Evolutionary conservation across 257 asterid genomes (phyloP).

Genomic region (Catharanthus roseus): DNA sequence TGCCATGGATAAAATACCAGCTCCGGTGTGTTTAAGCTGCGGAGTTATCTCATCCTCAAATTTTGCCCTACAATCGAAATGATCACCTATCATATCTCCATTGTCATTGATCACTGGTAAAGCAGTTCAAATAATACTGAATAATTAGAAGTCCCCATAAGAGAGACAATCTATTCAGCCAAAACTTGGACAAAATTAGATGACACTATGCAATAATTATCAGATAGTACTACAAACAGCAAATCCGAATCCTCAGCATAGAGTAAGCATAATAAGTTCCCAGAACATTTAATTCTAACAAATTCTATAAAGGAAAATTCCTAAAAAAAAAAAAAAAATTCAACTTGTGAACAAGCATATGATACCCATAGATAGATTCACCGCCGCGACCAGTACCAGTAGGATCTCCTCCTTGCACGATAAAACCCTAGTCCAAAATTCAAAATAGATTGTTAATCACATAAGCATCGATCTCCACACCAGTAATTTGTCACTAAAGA

Average conservation of each 20-base stretch:
- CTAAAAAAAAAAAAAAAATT: too few species aligned
- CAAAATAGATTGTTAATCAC: not conserved
- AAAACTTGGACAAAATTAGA: not conserved
- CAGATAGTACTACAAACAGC: not conserved
- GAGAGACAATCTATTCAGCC: not conserved
- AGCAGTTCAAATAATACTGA: not conserved
- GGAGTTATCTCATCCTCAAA: conserved; percentile 84
- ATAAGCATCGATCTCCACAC: not conserved
- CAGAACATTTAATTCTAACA: not conserved
- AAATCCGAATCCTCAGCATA: not conserved
- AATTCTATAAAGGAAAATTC: too few species aligned
- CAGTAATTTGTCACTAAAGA: not conserved
- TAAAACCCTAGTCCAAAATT: conserved; percentile 51
- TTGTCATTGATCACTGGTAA: not conserved
- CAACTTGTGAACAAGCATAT: not conserved
- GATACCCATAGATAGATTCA: conserved; percentile 85
- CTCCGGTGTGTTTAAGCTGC: conserved; percentile 95
- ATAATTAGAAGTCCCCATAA: not conserved
- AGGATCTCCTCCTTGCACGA: conserved; percentile 98
- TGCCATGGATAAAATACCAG: conserved; percentile 97
- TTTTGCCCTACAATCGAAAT: conserved; percentile 51
- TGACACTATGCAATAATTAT: not conserved
- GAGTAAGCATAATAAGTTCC: not conserved
- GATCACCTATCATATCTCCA: not conserved
- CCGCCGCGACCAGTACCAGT: conserved; percentile 98